phyloP scores from a whole-genome alignment of 208 protist genomes.

The Novymonas esmeraldas region DNA sequence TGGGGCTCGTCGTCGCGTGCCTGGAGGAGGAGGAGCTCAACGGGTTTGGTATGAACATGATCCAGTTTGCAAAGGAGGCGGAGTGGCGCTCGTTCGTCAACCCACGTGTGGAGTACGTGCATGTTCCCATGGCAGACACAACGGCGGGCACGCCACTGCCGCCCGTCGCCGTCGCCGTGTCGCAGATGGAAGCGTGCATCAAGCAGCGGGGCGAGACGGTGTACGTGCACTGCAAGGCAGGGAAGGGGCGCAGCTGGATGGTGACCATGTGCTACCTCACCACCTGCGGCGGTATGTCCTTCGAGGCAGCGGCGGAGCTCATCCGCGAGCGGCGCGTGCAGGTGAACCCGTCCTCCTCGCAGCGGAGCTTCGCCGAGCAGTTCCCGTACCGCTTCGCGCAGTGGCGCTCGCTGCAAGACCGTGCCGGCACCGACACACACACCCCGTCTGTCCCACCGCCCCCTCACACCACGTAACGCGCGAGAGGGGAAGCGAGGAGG shows the following conservation, averaged over 20 bases:
- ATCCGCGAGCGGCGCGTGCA: conserved; percentile 55
- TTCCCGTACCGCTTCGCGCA: conserved; percentile 56
- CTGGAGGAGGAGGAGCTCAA: conserved; percentile 76
- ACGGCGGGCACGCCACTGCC: conserved; percentile 57
- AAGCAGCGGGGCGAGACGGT: conserved; percentile 37
- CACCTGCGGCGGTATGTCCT: conserved; percentile 65
- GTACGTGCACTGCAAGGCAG: conserved; percentile 93
- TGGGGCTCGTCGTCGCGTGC: conserved; percentile 84
- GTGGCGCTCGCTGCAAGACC: conserved; percentile 36
- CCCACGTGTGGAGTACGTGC: conserved; percentile 54
- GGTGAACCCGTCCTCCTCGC: conserved; percentile 69
- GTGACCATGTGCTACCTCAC: conserved; percentile 88
- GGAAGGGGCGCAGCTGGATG: conserved; percentile 91
- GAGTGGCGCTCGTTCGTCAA: conserved; percentile 60
- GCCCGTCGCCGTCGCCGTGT: conserved; percentile 53
- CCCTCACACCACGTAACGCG: background rate
- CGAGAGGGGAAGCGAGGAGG: background rate
- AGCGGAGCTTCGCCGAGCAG: conserved; percentile 58
- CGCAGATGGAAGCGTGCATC: conserved; percentile 63
- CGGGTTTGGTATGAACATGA: conserved; percentile 78
- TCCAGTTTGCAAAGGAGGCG: conserved; percentile 80
- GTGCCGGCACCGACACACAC: too few relatives aligned
- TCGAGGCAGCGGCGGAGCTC: conserved; percentile 47
- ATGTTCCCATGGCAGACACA: conserved; percentile 75
- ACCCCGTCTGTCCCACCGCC: too few relatives aligned